Conservation (phyloP, 1,284 basidiomycete genomes). For the Pseudozyma thailandica region DNA sequence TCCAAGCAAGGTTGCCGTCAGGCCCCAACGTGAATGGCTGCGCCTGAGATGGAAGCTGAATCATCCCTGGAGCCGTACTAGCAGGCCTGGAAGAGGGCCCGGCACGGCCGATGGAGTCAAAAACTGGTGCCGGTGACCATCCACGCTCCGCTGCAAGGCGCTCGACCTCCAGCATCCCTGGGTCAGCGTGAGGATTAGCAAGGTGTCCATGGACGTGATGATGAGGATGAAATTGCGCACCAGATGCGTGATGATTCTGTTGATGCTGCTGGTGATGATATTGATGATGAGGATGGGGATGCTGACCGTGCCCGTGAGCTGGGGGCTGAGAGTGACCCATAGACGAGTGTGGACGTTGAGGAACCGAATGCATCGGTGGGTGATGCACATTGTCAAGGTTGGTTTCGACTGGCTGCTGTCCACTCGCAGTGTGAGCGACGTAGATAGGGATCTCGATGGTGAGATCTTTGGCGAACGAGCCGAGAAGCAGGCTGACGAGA, state of each 20-base stretch:
- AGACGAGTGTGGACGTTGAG: conserved; percentile 39
- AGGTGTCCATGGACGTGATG: neutral
- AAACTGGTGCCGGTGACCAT: conserved; percentile 58
- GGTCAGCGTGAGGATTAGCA: conserved; percentile 22
- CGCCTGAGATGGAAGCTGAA: conserved; percentile 36
- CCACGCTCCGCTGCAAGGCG: conserved; percentile 52
- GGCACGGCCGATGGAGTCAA: conserved; percentile 4
- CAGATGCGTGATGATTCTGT: conserved; percentile 11
- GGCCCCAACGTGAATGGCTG: conserved; percentile 35
- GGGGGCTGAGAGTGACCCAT: conserved; percentile 24
- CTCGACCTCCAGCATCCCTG: conserved; percentile 41
- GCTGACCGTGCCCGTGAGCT: conserved; percentile 9
- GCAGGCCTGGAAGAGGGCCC: conserved; percentile 32
- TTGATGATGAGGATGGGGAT: conserved; percentile 14
- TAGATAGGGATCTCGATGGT: conserved; percentile 59
- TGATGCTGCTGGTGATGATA: conserved; percentile 7
- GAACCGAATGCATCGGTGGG: conserved; percentile 17
- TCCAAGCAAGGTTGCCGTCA: conserved; percentile 35
- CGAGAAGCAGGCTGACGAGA: conserved; percentile 53
- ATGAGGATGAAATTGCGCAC: neutral
- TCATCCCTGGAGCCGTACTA: conserved; percentile 47
- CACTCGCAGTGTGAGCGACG: conserved; percentile 55
- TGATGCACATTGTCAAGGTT: conserved; percentile 13
- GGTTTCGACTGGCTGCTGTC: conserved; percentile 24
- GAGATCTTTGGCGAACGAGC: conserved; percentile 62